Conservation (phyloP, 148 eudicot species). For the Heliosperma pusillum region DNA sequence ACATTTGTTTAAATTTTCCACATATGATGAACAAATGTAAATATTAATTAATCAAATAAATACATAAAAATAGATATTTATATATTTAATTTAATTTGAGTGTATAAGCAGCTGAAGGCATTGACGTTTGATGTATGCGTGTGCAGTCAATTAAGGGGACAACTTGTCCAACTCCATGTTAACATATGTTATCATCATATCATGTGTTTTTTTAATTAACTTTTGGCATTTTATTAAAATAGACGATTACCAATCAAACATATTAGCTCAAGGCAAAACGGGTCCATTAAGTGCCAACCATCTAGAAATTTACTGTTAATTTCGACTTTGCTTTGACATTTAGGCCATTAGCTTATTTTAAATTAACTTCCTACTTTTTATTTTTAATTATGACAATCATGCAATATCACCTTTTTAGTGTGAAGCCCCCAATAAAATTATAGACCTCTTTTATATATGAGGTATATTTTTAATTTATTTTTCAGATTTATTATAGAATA, state of each 20-base stretch:
- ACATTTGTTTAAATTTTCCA: too few relatives aligned
- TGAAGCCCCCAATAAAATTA: neutral
- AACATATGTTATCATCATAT: neutral
- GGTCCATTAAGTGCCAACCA: conserved; percentile 18
- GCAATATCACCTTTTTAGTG: conserved; percentile 10
- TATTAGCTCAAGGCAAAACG: conserved; percentile 26
- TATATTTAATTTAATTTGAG: too few relatives aligned
- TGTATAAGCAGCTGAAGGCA: conserved; percentile 18
- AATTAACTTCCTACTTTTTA: neutral
- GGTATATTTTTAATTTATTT: too few relatives aligned
- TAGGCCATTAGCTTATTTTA: too few relatives aligned
- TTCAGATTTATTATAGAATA: too few relatives aligned
- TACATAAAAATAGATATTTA: too few relatives aligned
- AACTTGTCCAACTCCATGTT: conserved; percentile 36
- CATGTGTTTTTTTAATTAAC: too few relatives aligned
- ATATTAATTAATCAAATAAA: too few relatives aligned
- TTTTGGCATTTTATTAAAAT: neutral
- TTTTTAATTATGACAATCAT: neutral
- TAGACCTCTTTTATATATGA: too few relatives aligned
- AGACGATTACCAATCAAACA: conserved; percentile 18
- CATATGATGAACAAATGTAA: neutral
- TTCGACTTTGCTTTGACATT: neutral
- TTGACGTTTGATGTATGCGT: conserved; percentile 40
- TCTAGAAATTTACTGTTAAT: conserved; percentile 19
- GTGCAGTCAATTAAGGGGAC: conserved; percentile 63